Evolutionary conservation across 2,329 filamentous ascomycete species (phyloP), one percentile per base, ranked within the genome.

Genomic region (Dichotomopilus funicola): DNA sequence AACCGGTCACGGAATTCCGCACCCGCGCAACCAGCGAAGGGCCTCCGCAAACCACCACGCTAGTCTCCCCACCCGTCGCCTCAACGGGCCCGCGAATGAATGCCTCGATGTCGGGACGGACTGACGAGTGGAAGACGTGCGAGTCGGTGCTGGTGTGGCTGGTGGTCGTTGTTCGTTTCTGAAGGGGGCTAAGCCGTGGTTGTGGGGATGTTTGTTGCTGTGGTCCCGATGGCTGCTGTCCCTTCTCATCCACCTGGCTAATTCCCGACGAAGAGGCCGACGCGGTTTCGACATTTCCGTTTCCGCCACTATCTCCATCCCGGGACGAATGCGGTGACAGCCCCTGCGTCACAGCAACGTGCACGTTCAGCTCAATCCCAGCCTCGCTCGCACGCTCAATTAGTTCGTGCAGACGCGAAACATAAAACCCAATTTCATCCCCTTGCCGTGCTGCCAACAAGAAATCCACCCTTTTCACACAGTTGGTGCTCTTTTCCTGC

Each of bases 11-110:
- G 55, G 73, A 77, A 60, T 81, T 84, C 55, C 82, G 72, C 11
- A 79, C 76, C 46, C 70, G 70, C 2, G 78, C 72, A 1, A 81
- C 79, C 31, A 85, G 68, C 47, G 77, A 77, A 50, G 74, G 75
- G 1, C 81, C 82, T 11, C 80, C 82, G 58, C 81, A 85, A 0
- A 83, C 81, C 0, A 82, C 76, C 0, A 85, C 76, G 0, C 76
- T 77, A n/a, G 81, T 83, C 70, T 85, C 81, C 33, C 81, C 81
- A 56, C 77, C 78, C 1, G 80, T 79, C 0, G 73, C 72, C 68
- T 84, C 81, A 7, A 85, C 79, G 0, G 80, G 74, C 5, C 64
- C 66, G 6, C 80, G 71, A 48, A 85, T 78, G 54, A 82, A 75
- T 0, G 67, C 65, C 41, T 74, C 73, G 1, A 85, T 70, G 59